Conservation (phyloP, 1,284 basidiomycete genomes). For the Papiliotrema fonsecae region DNA sequence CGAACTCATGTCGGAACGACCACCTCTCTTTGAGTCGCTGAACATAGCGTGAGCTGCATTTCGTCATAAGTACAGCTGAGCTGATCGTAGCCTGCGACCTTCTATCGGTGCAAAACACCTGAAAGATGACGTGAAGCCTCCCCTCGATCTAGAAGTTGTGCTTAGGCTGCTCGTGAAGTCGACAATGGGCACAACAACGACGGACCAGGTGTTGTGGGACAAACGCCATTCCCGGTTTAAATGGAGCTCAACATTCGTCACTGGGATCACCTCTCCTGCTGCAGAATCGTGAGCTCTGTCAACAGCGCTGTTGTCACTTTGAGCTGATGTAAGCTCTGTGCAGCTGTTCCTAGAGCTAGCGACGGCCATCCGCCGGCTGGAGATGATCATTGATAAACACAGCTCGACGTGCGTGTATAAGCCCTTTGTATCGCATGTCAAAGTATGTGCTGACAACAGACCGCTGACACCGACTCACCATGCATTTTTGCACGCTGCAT, state of each 20-base stretch:
- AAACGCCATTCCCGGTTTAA: not conserved
- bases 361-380: constrained; percentile 32
- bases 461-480: constrained; percentile 42
- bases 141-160: not conserved
- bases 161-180: not conserved
- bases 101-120: too few species aligned
- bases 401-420: constrained; percentile 20
- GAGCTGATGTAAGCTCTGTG: constrained; percentile 11
- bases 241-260: constrained; percentile 16
- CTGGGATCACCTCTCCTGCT: too few species aligned
- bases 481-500: constrained; percentile 35
- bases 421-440: too few species aligned
- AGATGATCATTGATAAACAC: constrained; percentile 33
- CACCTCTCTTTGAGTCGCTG: not conserved
- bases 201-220: not conserved
- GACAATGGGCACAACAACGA: not conserved
- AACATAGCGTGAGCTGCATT: not conserved
- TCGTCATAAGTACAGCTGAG: too few species aligned
- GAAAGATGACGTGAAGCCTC: too few species aligned
- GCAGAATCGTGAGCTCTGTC: too few species aligned
- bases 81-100: too few species aligned
- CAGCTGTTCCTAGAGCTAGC: constrained; percentile 25
- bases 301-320: too few species aligned
- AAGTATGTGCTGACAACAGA: constrained; percentile 12
- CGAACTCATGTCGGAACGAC: not conserved